These are phyloP conservation scores for Coemansia sp. DNA, from an alignment of 192 early-diverging fungal species.

Conservation along the genomic window DNA sequence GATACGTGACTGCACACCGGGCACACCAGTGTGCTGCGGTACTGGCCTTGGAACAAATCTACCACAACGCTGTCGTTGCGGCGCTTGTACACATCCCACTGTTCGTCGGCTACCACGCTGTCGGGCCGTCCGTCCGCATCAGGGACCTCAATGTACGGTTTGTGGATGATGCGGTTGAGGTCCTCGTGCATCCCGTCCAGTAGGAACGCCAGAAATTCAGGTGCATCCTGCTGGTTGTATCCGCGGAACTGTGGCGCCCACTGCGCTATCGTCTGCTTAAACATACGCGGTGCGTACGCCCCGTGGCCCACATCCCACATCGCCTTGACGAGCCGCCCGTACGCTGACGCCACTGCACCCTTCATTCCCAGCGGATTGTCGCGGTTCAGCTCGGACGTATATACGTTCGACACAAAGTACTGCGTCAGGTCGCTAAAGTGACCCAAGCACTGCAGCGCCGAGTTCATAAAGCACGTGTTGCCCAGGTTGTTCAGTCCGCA, in stretches of 20 bases:
- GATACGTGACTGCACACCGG: slow-evolving; percentile 57
- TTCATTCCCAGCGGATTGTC: slow-evolving; percentile 76
- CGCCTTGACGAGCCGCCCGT: slow-evolving; percentile 63
- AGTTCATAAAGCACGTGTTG: slow-evolving; percentile 93
- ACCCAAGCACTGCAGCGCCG: slow-evolving; percentile 85
- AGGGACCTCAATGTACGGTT: slow-evolving; percentile 78
- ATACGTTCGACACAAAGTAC: slow-evolving; percentile 62
- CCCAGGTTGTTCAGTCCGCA: slow-evolving; percentile 82
- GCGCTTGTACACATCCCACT: slow-evolving; percentile 73
- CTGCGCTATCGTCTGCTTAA: slow-evolving; percentile 66
- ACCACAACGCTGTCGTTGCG: slow-evolving; percentile 82
- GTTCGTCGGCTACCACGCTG: slow-evolving; percentile 64
- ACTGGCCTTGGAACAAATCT: slow-evolving; percentile 75
- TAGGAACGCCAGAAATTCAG: slow-evolving; percentile 77
- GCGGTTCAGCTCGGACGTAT: slow-evolving; percentile 64
- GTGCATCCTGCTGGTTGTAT: slow-evolving; percentile 83
- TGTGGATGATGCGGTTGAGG: slow-evolving; percentile 75
- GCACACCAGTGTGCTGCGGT: slow-evolving; percentile 62
- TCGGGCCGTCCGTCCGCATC: slow-evolving; percentile 69
- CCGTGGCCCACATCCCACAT: slow-evolving; percentile 61
- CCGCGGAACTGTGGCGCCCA: slow-evolving; percentile 60
- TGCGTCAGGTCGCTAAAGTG: slow-evolving; percentile 67
- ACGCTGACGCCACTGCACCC: slow-evolving; percentile 68
- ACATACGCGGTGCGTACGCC: slow-evolving; percentile 69
- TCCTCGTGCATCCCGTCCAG: slow-evolving; percentile 88